Base-by-base conservation (phyloP, 257 asterid genomes). In the Eucommia ulmoides region DNA sequence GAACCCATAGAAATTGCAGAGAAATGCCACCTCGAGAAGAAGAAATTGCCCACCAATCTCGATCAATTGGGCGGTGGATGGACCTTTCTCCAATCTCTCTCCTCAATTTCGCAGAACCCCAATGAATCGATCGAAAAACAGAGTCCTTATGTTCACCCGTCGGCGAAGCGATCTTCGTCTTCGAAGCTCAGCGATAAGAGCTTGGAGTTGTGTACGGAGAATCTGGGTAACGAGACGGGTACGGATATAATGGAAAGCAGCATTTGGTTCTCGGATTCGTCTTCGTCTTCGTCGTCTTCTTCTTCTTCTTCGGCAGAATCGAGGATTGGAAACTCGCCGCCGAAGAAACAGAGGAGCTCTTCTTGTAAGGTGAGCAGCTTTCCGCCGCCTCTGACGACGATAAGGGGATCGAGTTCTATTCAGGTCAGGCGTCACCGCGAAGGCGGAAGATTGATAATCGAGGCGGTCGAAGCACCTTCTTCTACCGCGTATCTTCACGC, bases 351-450 rank as follows among this genome's bases (percentile, higher is more conserved):
- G 7, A 42, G 20, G 48, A 15, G 4, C 8, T 10, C 3, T 6
- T 16, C 1, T 21, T 23, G 26, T n/a, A 29, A 7, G 12, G 38
- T 29, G 8, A 29, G 12, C 7, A 5, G 7, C 12, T 12, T 12
- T 5, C 98, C 98, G 33, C 98, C 98, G 25, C 96, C 96, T 35
- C 65, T 89, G 73, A 78, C 91, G n/a, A 66, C 94, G n/a, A 71
- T 80, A 66, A 78, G 84, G 11, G 76, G 86, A 19, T 45, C 74
- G 22, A 74, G 66, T 54, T 68, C 83, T 1, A 42, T 85, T 45
- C 81, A 73, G 47, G 74, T 82, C 57, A 67, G 69, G 24, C 77
- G 80, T 41, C 92, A 65, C 58, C 56, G 82, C 0, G 88, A 80
- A 25, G 80, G 70, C 12, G 94, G 93, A 8, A 56, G 96, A 51